phyloP scores from a whole-genome alignment of 805 yeast species.

The Ogataea paraovalis region DNA sequence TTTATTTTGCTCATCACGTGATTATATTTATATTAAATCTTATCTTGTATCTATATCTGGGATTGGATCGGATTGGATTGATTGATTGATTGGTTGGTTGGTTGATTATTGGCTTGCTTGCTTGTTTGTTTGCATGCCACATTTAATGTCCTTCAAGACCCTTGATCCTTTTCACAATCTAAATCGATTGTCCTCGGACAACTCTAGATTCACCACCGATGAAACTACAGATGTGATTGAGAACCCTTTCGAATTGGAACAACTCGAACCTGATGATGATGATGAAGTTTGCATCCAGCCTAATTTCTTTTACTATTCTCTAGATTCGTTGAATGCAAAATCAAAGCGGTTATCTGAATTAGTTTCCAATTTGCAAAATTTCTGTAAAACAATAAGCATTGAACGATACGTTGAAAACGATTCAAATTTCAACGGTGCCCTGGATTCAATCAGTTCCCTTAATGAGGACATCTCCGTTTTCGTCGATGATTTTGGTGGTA shows the following conservation, averaged over 20 bases:
- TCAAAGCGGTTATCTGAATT: neutral
- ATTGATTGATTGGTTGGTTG: no score
- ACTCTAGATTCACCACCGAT: neutral
- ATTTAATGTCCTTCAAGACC: neutral
- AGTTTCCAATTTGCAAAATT: neutral
- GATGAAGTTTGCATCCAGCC: neutral
- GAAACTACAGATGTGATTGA: neutral
- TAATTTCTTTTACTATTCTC: neutral
- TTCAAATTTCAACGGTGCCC: neutral
- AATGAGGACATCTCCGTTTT: neutral
- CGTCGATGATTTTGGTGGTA: neutral
- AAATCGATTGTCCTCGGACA: neutral
- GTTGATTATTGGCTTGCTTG: no score
- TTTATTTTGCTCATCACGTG: no score
- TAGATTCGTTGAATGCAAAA: neutral
- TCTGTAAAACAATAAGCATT: neutral
- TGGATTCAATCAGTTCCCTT: neutral
- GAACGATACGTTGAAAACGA: neutral
- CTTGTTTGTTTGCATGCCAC: no score
- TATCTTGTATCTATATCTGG: no score
- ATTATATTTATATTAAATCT: no score
- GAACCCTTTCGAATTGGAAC: neutral
- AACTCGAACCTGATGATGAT: neutral
- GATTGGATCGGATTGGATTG: no score
- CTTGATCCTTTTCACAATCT: neutral